Base-by-base conservation (phyloP, 306 rosid genomes). In the Cicer cuneatum region DNA sequence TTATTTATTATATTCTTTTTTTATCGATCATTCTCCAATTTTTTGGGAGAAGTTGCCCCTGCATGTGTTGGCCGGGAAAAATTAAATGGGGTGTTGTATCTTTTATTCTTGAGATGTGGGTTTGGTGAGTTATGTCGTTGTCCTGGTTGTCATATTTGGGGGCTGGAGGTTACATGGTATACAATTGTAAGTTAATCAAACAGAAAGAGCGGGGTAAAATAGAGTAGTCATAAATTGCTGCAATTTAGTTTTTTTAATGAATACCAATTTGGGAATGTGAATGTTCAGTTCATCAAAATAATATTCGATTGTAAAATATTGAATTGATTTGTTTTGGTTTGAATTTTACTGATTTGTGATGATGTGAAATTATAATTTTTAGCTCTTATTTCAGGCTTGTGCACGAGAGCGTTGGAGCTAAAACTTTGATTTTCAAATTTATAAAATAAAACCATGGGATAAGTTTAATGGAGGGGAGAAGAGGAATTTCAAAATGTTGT, bases 21-120 rank as follows among this genome's bases (percentile, higher is more conserved):
- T 67, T 56, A 77, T 87, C 83, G 39, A 87, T 72, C 84, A 85
- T 83, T 95, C 99, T 92, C 99, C 98, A 86, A 77, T 79, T 92
- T 95, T 95, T 90, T 38, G 78, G 97, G 97, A 92, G 98, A 90
- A 79, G 83, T 85, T 82, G 84, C 85, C 89, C 81, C 84, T 76
- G 48, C 81, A 58, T 51, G 21, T 77, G 70, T 76, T 80, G 87
- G 90, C 84, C 83, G 79, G 86, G 86, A 88, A 89, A 81, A 81
- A 48, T 69, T 70, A 39, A 42, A 69, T 54, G 79, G 81, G 85
- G 72, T 77, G 82, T 70, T 83, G 76, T 87, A 80, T 80, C 82
- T 83, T 81, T 71, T 49, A 74, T 71, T 76, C 74, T 66, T 72
- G 79, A 78, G 89, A 71, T 78, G 76, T 87, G 92, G 87, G 91